phyloP scores from a whole-genome alignment of 345 rosid genomes.

The Balakata baccata region DNA sequence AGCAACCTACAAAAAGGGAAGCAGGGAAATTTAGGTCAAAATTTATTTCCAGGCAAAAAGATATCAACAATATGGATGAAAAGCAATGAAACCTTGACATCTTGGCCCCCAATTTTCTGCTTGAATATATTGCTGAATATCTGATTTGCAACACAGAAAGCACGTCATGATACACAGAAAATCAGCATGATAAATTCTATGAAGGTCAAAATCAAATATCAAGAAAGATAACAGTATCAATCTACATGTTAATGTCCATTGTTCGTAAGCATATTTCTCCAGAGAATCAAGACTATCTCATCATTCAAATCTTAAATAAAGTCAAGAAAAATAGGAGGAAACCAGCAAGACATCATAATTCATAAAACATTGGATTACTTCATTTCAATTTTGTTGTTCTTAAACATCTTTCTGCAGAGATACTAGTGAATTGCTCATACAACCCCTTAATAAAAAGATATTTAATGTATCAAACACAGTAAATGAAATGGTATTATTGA shows the following conservation, averaged over 20 bases:
- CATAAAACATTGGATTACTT: neutral
- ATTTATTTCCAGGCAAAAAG: slow-evolving; percentile 8
- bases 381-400: too few species aligned
- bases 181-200: neutral
- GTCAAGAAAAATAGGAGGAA: neutral
- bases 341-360: neutral
- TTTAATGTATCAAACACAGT: neutral
- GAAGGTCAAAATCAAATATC: neutral
- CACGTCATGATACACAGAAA: slow-evolving; percentile 12
- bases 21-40: slow-evolving; percentile 3
- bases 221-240: neutral
- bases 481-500: neutral
- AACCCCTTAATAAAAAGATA: neutral
- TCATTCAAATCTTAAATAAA: neutral
- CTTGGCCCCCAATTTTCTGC: slow-evolving; percentile 74
- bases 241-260: neutral
- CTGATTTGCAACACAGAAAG: slow-evolving; percentile 38
- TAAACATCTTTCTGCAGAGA: slow-evolving; percentile 1
- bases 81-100: slow-evolving; percentile 64
- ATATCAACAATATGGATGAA: slow-evolving; percentile 5
- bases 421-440: neutral
- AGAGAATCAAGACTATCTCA: neutral
- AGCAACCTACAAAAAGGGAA: slow-evolving; percentile 51
- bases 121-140: slow-evolving; percentile 53
- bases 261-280: neutral